Conservation (phyloP, 2,329 filamentous ascomycete species). For the Arthrobotrys pseudoclavata region DNA sequence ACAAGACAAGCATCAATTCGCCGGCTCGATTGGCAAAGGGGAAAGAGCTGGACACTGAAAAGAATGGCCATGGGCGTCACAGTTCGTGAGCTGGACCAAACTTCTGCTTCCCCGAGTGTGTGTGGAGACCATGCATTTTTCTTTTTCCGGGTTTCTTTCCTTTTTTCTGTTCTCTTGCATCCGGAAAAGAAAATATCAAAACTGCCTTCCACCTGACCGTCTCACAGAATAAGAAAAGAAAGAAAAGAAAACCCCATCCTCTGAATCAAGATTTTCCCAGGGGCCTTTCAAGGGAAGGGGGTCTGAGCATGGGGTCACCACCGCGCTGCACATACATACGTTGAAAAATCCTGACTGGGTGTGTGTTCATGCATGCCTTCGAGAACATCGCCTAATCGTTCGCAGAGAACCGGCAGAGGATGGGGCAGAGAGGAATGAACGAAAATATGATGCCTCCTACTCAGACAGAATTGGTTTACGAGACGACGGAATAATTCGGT, state of each 20-base stretch:
- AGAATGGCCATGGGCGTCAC: slow-evolving; percentile 28
- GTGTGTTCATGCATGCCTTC: slow-evolving; percentile 18
- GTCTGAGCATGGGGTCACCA: slow-evolving; percentile 53
- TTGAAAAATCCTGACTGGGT: slow-evolving; percentile 7
- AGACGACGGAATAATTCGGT: slow-evolving; percentile 27
- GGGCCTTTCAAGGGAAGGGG: slow-evolving; percentile 50
- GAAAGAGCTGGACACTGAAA: slow-evolving; percentile 11
- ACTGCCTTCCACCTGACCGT: slow-evolving; percentile 56
- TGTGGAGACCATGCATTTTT: slow-evolving; percentile 37
- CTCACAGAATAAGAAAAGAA: slow-evolving; percentile 39
- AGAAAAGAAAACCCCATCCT: slow-evolving; percentile 9
- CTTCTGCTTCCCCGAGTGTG: slow-evolving; percentile 57
- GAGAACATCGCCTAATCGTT: slow-evolving; percentile 47
- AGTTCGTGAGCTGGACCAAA: slow-evolving; percentile 37
- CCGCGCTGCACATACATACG: slow-evolving; percentile 16
- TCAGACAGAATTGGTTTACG: background rate
- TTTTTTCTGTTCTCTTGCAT: slow-evolving; percentile 17
- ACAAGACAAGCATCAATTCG: slow-evolving; percentile 38
- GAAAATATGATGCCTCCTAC: slow-evolving; percentile 5
- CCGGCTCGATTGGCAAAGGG: slow-evolving; percentile 38
- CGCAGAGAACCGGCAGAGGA: slow-evolving; percentile 24
- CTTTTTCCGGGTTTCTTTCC: slow-evolving; percentile 26
- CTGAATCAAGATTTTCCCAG: slow-evolving; percentile 60
- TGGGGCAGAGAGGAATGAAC: background rate
- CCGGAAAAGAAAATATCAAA: slow-evolving; percentile 40